These are phyloP conservation scores for Stentor roeselii DNA, from an alignment of 73 alveolate genomes.

Conservation along the genomic window DNA sequence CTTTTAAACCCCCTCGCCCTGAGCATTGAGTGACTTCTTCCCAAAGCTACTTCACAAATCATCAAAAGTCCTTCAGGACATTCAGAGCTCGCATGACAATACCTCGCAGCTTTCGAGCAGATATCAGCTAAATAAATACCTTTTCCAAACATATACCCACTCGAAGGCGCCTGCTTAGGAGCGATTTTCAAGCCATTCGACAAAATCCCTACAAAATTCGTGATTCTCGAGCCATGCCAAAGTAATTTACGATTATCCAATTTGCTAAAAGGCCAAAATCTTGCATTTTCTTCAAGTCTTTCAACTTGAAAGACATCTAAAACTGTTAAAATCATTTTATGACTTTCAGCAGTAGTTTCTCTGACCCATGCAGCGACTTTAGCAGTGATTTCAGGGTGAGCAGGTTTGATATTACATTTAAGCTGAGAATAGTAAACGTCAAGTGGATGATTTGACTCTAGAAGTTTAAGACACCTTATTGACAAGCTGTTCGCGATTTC, in stretches of 20 bases:
- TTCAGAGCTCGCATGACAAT: constrained; percentile 66
- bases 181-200: constrained; percentile 82
- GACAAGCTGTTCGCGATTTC: constrained; percentile 52
- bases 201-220: constrained; percentile 80
- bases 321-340: constrained; percentile 46
- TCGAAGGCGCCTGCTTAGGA: constrained; percentile 87
- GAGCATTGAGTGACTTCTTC: constrained; percentile 63
- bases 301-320: constrained; percentile 37
- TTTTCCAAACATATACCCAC: constrained; percentile 88
- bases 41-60: constrained; percentile 94
- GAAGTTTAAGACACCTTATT: constrained; percentile 31
- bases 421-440: constrained; percentile 58
- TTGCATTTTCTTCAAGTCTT: constrained; percentile 51
- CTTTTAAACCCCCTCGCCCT: constrained; percentile 53
- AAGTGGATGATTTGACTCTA: constrained; percentile 48
- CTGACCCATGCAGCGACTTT: constrained; percentile 42
- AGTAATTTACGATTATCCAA: constrained; percentile 69
- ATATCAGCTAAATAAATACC: constrained; percentile 94
- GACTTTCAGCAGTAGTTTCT: constrained; percentile 64
- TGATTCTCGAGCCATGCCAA: constrained; percentile 92
- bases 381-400: constrained; percentile 11
- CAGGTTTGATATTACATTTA: constrained; percentile 26
- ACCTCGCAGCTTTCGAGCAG: constrained; percentile 73
- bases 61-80: constrained; percentile 70
- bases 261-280: constrained; percentile 32